Base-by-base conservation (phyloP, 2,329 filamentous ascomycete species). In the Microdochium bolleyi region DNA sequence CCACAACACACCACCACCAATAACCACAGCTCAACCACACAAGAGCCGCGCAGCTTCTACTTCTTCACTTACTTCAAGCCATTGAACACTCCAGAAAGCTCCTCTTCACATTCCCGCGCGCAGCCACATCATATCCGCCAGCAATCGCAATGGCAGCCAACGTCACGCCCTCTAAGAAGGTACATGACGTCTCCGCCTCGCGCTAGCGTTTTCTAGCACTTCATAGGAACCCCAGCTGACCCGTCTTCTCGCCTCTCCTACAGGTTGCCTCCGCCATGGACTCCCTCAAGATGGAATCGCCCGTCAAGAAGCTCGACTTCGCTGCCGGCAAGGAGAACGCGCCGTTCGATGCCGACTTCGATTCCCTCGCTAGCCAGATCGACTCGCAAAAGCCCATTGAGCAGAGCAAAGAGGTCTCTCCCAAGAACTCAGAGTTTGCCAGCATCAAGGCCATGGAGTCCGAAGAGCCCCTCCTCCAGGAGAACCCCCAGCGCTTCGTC, bases 401-500 rank as follows among this genome's bases (percentile, higher is more conserved):
- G 57, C 67, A 75, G 52, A 55, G 62, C 50, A 69, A 70, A 58
- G 69, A 72, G 55, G 67, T 74, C 53, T 75, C 77, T 51, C 61
- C 79, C 41, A 46, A 46, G 3, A 46, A 46, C 41, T 21, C 41
- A 16, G 41, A 46, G 41, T 46, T 46, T 19, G 41, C 41, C 41
- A 72, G 72, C 22, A 76, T 84, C 67, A 87, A 87, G 73, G 61
- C 80, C 25, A 79, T 87, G 50, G 89, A 96, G 73, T 80, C 80
- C 54, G 82, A 91, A 54, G 94, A 99, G 80, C 94, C 94, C 54
- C 79, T 99, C 51, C 84, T 99, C 7, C 88, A 91, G 70, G 94
- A 97, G 76, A 99, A 99, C 76, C 87, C 91, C 57, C 84, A 95
- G 62, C 89, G 94, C 64, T 99, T 99, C 67, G 94, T 99, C 55